These are phyloP conservation scores for Bremia lactucae DNA, from an alignment of 352 stramenopile genomes.

Conservation along the genomic window DNA sequence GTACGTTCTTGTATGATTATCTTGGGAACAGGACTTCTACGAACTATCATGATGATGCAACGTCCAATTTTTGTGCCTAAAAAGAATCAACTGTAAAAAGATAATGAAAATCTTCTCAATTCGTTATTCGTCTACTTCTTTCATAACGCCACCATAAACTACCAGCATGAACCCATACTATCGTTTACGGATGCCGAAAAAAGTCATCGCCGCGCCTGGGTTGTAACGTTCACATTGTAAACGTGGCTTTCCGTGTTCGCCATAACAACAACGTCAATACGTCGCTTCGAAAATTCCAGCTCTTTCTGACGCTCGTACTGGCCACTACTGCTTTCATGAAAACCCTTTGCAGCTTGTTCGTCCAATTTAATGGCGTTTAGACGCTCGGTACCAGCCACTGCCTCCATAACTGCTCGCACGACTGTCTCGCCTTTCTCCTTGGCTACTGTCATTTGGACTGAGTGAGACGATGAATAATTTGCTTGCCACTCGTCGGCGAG, in stretches of 20 bases:
- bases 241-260: slow-evolving; percentile 14
- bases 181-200: slow-evolving; percentile 2
- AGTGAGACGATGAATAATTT: slow-evolving; percentile 1
- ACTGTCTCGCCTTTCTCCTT: slow-evolving; percentile 3
- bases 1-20: too few relatives aligned
- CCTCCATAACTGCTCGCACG: slow-evolving; percentile 36
- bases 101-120: slow-evolving; percentile 2
- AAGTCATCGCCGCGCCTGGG: slow-evolving; percentile 9
- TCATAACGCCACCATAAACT: background rate
- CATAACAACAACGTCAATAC: slow-evolving; percentile 27
- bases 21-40: too few relatives aligned
- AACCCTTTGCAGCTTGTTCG: slow-evolving; percentile 2
- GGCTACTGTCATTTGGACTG: slow-evolving; percentile 1
- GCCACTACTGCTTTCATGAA: slow-evolving; percentile 1
- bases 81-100: too few relatives aligned
- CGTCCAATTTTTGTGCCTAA: slow-evolving; percentile 2
- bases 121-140: too few relatives aligned
- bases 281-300: slow-evolving; percentile 54
- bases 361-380: slow-evolving; percentile 54
- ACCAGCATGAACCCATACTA: slow-evolving; percentile 2
- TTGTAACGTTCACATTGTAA: slow-evolving; percentile 21
- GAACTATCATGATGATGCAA: too few relatives aligned
- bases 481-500: slow-evolving; percentile 26
- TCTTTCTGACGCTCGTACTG: slow-evolving; percentile 29
- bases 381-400: slow-evolving; percentile 29